These are phyloP conservation scores for Aspergillus cavernicola DNA, from an alignment of 495 filamentous ascomycete species.

Conservation along the genomic window DNA sequence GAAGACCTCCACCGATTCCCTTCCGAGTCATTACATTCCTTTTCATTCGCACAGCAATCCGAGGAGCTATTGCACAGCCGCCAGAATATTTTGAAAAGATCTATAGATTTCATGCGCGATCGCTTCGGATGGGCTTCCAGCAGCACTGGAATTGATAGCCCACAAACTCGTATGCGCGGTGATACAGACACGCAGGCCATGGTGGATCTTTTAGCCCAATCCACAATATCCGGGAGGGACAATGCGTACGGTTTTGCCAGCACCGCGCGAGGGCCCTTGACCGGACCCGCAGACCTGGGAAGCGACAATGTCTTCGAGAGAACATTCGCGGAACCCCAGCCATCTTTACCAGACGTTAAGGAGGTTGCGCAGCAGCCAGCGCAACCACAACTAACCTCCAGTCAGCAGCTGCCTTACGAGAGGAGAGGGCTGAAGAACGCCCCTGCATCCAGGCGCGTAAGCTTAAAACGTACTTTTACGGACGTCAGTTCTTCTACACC, in stretches of 20 bases:
- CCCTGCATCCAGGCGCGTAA: constrained; percentile 57
- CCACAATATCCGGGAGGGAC: constrained; percentile 65
- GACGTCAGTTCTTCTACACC: constrained; percentile 67
- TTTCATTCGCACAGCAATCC: constrained; percentile 95
- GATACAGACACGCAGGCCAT: constrained; percentile 86
- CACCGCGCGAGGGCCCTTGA: constrained; percentile 58
- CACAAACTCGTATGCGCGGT: constrained; percentile 76
- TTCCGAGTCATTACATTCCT: constrained; percentile 94
- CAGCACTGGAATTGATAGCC: constrained; percentile 64
- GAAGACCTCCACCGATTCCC: constrained; percentile 93
- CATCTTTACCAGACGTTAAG: constrained; percentile 12
- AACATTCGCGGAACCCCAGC: constrained; percentile 54
- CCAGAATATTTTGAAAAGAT: constrained; percentile 89
- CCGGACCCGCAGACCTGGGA: constrained; percentile 66
- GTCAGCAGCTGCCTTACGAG: constrained; percentile 31
- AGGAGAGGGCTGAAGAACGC: constrained; percentile 33
- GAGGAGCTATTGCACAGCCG: constrained; percentile 86
- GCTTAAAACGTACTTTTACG: constrained; percentile 83
- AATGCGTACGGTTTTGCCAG: constrained; percentile 39
- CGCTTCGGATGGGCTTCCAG: constrained; percentile 76
- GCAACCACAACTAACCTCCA: constrained; percentile 22
- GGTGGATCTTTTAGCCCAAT: constrained; percentile 79
- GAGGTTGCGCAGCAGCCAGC: constrained; percentile 24
- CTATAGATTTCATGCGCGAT: constrained; percentile 96
- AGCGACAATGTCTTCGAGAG: constrained; percentile 77